Evolutionary conservation across 1,284 basidiomycete species (phyloP).

Genomic region (Salmacisia buchloeana): DNA sequence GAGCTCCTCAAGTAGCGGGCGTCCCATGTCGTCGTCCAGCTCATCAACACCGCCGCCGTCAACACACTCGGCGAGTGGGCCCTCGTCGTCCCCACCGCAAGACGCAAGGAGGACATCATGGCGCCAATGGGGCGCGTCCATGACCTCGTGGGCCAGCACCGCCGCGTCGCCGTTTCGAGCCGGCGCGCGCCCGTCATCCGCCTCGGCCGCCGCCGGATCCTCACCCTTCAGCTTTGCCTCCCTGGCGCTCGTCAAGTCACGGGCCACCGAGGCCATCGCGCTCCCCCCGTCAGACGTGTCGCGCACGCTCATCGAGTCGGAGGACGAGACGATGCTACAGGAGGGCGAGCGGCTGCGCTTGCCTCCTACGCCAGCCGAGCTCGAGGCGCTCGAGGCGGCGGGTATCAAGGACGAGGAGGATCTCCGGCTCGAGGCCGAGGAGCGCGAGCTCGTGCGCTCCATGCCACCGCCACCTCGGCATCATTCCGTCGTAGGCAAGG

Average conservation of each 20-base stretch:
- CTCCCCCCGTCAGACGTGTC: neutral
- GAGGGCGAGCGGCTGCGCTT: constrained; percentile 43
- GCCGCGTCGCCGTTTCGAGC: neutral
- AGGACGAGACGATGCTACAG: constrained; percentile 25
- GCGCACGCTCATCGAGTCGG: neutral
- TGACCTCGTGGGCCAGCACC: constrained; percentile 3
- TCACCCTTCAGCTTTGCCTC: constrained; percentile 4
- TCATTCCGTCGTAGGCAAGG: neutral
- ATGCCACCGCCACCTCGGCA: constrained; percentile 16
- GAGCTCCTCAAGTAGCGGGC: too few species aligned
- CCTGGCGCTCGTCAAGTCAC: neutral
- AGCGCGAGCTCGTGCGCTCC: constrained; percentile 19
- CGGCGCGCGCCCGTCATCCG: neutral
- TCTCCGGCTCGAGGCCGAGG: constrained; percentile 26
- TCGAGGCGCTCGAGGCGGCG: constrained; percentile 42
- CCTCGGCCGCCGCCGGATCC: neutral
- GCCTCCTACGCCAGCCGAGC: constrained; percentile 45
- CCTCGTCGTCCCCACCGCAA: neutral
- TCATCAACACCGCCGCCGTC: too few species aligned
- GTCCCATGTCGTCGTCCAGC: too few species aligned
- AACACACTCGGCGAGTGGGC: too few species aligned
- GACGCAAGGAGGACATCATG: neutral
- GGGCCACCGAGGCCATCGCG: neutral
- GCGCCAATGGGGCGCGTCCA: neutral
- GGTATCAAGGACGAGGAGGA: constrained; percentile 48